Conservation (phyloP, 257 asterid species). For the Coffea canephora region DNA sequence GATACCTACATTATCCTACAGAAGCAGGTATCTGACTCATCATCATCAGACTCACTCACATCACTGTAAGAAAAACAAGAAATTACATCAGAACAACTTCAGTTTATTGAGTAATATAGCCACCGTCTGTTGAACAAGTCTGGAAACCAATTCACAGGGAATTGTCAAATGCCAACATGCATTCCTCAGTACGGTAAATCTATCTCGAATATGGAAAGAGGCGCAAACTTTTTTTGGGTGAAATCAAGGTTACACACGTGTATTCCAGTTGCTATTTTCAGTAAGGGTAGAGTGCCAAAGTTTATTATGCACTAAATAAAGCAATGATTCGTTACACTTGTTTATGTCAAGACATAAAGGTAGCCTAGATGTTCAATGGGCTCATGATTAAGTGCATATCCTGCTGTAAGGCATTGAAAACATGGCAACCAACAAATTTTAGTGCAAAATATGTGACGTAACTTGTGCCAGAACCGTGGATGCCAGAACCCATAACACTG, state of each 20-base stretch:
- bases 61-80: constrained; percentile 46
- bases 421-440: neutral
- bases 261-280: neutral
- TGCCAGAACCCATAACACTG: neutral
- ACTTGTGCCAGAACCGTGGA: neutral
- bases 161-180: neutral
- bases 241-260: neutral
- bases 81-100: constrained; percentile 2
- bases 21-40: constrained; percentile 70
- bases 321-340: neutral
- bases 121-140: neutral
- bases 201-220: neutral
- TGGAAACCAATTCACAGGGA: neutral
- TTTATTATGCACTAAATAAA: constrained; percentile 3
- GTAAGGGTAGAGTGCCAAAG: neutral
- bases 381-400: neutral
- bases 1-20: constrained; percentile 70
- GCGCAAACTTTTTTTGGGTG: neutral
- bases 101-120: neutral
- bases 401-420: constrained; percentile 4
- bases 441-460: neutral
- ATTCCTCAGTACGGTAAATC: neutral
- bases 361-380: neutral
- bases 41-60: constrained; percentile 70
- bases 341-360: neutral